Percentiles rank a stretch among this genome's conserved stretches.
Evolutionary conservation across 352 stramenopile species (phyloP).

Genomic region (Phytophthora kernoviae): DNA sequence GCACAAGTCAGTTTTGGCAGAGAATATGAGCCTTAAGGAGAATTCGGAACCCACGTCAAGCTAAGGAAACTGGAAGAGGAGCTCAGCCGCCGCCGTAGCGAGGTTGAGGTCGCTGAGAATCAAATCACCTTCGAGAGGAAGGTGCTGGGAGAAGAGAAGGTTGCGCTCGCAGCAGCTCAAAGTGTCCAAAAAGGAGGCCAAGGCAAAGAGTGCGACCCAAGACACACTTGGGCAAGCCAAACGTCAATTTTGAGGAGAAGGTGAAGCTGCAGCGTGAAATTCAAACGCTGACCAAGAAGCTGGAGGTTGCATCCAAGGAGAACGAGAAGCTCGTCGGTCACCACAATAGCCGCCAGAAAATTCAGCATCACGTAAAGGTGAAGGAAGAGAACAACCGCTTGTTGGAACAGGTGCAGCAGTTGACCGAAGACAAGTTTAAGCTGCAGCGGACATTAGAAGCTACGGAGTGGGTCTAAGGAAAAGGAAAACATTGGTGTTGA

Average conservation of each 20-base stretch:
- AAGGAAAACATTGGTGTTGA: conserved; percentile 71
- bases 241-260: conserved; percentile 53
- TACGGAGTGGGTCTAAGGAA: conserved; percentile 59
- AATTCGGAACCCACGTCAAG: conserved; percentile 15
- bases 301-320: conserved; percentile 49
- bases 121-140: conserved; percentile 27
- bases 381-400: conserved; percentile 87
- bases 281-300: conserved; percentile 42
- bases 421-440: conserved; percentile 71
- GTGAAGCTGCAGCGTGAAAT: conserved; percentile 56
- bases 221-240: conserved; percentile 38
- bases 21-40: conserved; percentile 32
- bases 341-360: conserved; percentile 82
- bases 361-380: conserved; percentile 81
- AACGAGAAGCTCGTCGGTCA: conserved; percentile 83
- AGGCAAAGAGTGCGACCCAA: conserved; percentile 32
- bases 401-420: conserved; percentile 62
- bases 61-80: conserved; percentile 32
- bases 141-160: conserved; percentile 31
- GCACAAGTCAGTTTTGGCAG: conserved; percentile 26
- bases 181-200: conserved; percentile 32
- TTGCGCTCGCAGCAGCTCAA: conserved; percentile 18
- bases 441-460: conserved; percentile 50
- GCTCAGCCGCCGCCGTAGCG: conserved; percentile 19
- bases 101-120: conserved; percentile 28